Percentiles rank a stretch among this genome's conserved stretches.
Conservation (phyloP, 1,139 yeast genomes). For the Protomyces arabidopsidicola region DNA sequence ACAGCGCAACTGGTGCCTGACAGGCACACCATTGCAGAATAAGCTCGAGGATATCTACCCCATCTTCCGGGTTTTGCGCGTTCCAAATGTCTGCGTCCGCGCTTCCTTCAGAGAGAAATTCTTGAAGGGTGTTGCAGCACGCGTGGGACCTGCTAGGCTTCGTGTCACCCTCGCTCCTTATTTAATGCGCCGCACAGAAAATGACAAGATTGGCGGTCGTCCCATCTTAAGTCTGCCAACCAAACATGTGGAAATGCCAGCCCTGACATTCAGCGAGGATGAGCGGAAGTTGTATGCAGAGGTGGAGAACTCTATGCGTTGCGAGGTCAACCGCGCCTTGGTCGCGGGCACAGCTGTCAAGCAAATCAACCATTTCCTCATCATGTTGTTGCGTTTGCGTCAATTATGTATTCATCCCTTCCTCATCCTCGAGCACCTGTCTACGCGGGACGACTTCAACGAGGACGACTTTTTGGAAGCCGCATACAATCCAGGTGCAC, state of each 20-base stretch:
- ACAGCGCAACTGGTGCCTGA: conserved; percentile 76
- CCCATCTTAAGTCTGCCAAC: conserved; percentile 78
- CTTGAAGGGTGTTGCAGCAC: conserved; percentile 66
- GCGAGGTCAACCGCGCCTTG: conserved; percentile 79
- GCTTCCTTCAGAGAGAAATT: conserved; percentile 36
- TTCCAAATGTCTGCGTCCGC: conserved; percentile 8
- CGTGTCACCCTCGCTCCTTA: conserved; percentile 67
- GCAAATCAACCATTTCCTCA: conserved; percentile 92
- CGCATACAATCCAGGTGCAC: background rate
- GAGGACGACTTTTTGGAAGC: background rate
- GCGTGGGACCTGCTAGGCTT: conserved; percentile 73
- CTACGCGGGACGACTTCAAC: background rate
- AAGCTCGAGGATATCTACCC: conserved; percentile 95
- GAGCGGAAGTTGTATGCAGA: conserved; percentile 88
- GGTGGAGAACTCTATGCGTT: conserved; percentile 74
- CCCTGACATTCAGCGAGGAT: conserved; percentile 83
- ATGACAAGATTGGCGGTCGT: conserved; percentile 87
- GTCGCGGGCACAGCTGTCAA: conserved; percentile 93
- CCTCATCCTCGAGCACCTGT: conserved; percentile 52
- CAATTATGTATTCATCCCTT: conserved; percentile 98
- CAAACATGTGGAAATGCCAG: conserved; percentile 76
- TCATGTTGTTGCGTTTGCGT: conserved; percentile 92
- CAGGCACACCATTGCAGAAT: conserved; percentile 95
- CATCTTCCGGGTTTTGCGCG: conserved; percentile 50
- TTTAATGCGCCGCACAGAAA: conserved; percentile 89